These are phyloP conservation scores for Saccharata proteae DNA, from an alignment of 2,329 filamentous ascomycete species.

Conservation along the genomic window DNA sequence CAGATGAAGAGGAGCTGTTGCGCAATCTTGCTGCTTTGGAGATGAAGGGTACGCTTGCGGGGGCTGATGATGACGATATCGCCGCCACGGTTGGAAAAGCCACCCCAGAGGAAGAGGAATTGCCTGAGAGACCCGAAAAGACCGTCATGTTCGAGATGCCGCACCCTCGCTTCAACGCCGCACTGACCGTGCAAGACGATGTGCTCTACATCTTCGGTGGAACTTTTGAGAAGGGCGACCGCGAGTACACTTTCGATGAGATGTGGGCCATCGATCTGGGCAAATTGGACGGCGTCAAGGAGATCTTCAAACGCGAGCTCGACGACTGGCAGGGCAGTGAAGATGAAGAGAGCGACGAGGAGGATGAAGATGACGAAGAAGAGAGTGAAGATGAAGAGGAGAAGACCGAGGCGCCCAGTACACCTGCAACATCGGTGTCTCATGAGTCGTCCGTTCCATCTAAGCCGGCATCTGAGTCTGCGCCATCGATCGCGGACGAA, in stretches of 20 bases:
- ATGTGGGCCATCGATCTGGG: conserved; percentile 88
- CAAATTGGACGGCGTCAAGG: conserved; percentile 86
- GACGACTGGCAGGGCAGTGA: conserved; percentile 63
- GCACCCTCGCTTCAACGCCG: conserved; percentile 81
- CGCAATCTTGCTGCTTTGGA: conserved; percentile 78
- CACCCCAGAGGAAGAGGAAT: conserved; percentile 41
- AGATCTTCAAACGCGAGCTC: conserved; percentile 76
- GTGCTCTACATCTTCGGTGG: conserved; percentile 89
- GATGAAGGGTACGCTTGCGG: conserved; percentile 52
- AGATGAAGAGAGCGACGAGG: conserved; percentile 30
- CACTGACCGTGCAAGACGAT: conserved; percentile 83
- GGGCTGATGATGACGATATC: conserved; percentile 23
- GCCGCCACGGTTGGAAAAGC: conserved; percentile 13
- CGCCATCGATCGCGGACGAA: conserved; percentile 22
- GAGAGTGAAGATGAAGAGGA: conserved; percentile 41
- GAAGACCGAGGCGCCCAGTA: conserved; percentile 32
- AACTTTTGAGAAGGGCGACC: conserved; percentile 88
- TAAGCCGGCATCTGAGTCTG: conserved; percentile 9
- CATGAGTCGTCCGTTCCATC: conserved; percentile 14
- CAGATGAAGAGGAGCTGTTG: conserved; percentile 82
- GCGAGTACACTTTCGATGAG: conserved; percentile 93
- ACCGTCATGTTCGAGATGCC: conserved; percentile 68
- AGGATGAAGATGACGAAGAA: conserved; percentile 36
- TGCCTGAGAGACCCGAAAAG: conserved; percentile 35
- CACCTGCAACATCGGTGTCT: conserved; percentile 40